A percentile compares a stretch with the other conserved stretches of the same genome.
Conservation (phyloP, 208 protist genomes). For the Phytomonas serpens region DNA sequence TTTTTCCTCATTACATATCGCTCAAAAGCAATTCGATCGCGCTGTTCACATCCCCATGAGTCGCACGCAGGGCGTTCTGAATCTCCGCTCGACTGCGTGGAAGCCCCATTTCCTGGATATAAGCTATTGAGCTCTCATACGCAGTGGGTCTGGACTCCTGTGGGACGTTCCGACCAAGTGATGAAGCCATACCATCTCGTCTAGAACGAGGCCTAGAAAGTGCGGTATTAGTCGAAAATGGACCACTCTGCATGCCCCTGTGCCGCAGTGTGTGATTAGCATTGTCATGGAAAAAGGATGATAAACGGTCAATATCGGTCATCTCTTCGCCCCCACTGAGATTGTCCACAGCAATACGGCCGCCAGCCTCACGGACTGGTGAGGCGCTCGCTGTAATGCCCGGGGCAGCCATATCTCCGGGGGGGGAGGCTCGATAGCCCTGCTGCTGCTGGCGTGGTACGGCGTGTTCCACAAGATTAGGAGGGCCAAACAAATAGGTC, state of each 20-base stretch:
- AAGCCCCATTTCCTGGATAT: constrained; percentile 50
- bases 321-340: constrained; percentile 13
- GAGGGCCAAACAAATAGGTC: constrained; percentile 24
- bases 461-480: constrained; percentile 26
- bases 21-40: constrained; percentile 52
- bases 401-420: neutral
- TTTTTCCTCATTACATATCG: neutral
- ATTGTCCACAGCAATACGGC: constrained; percentile 47
- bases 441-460: constrained; percentile 18
- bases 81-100: constrained; percentile 31
- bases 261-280: neutral
- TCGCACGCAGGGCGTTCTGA: constrained; percentile 24
- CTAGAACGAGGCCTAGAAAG: neutral
- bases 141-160: constrained; percentile 10
- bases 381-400: constrained; percentile 1
- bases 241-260: neutral
- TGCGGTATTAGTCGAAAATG: neutral
- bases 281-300: neutral
- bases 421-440: neutral
- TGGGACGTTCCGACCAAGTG: neutral
- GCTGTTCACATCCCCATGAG: constrained; percentile 35
- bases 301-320: constrained; percentile 9
- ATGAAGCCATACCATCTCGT: neutral
- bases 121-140: constrained; percentile 21
- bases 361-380: constrained; percentile 13